Evolutionary conservation across 2,329 filamentous ascomycete genomes (phyloP).

Genomic region (Coniosporium tulheliwenetii): DNA sequence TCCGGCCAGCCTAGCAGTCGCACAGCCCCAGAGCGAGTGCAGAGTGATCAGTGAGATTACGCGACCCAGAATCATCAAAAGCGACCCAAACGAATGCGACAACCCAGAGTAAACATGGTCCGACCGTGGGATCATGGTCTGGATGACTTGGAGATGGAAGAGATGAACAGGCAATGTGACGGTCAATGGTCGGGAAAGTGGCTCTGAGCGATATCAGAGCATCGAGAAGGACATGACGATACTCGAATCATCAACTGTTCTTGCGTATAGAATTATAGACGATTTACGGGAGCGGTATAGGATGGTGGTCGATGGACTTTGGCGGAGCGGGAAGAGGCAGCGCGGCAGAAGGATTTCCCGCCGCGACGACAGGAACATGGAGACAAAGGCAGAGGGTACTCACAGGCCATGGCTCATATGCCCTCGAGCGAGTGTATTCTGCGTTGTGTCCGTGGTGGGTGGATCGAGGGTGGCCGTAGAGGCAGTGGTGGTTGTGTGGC

Average conservation of each 20-base stretch:
- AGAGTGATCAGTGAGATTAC: slow-evolving; percentile 14
- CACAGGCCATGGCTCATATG: slow-evolving; percentile 43
- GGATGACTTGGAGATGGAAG: slow-evolving; percentile 11
- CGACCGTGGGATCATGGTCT: slow-evolving; percentile 20
- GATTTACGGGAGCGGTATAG: not conserved
- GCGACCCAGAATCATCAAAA: slow-evolving; percentile 26
- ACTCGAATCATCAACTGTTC: slow-evolving; percentile 2
- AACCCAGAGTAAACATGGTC: slow-evolving; percentile 16
- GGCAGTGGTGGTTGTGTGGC: slow-evolving; percentile 15
- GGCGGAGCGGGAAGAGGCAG: not conserved
- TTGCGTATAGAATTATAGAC: not conserved
- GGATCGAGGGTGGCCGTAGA: slow-evolving; percentile 12
- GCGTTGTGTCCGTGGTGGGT: slow-evolving; percentile 5
- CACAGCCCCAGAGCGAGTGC: not conserved
- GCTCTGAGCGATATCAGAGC: slow-evolving; percentile 4
- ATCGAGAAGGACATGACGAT: slow-evolving; percentile 6
- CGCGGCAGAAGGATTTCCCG: slow-evolving; percentile 1
- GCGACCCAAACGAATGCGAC: slow-evolving; percentile 10
- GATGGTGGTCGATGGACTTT: slow-evolving; percentile 2
- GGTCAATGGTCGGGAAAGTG: slow-evolving; percentile 10
- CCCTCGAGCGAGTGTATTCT: slow-evolving; percentile 18
- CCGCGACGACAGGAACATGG: slow-evolving; percentile 1
- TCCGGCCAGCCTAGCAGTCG: too few species aligned
- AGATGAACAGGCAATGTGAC: slow-evolving; percentile 12
- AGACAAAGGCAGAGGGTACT: slow-evolving; percentile 26